Evolutionary conservation across 2,329 filamentous ascomycete species (phyloP).

Genomic region (Apiospora malaysiana): DNA sequence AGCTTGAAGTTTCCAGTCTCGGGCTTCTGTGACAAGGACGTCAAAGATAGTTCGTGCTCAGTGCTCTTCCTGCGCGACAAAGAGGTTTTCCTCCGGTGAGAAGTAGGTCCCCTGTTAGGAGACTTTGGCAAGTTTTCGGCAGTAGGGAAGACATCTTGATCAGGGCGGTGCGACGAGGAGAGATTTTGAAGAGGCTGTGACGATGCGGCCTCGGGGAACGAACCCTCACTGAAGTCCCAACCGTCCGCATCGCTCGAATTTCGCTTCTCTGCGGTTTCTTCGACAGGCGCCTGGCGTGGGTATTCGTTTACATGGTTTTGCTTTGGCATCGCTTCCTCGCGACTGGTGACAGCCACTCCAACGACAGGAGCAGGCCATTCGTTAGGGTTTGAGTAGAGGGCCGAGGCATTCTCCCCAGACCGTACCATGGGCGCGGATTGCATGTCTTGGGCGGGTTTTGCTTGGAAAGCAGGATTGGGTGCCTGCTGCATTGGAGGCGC

Average conservation of each 20-base stretch:
- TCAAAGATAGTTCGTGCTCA: slow-evolving; percentile 67
- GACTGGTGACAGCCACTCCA: slow-evolving; percentile 31
- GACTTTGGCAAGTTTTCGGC: slow-evolving; percentile 84
- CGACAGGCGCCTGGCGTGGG: slow-evolving; percentile 45
- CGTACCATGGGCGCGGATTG: slow-evolving; percentile 59
- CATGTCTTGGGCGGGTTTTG: slow-evolving; percentile 47
- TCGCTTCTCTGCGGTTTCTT: slow-evolving; percentile 55
- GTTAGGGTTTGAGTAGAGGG: slow-evolving; percentile 42
- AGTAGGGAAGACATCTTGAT: slow-evolving; percentile 86
- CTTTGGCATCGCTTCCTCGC: slow-evolving; percentile 35
- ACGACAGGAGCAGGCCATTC: slow-evolving; percentile 38
- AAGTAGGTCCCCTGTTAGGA: slow-evolving; percentile 70
- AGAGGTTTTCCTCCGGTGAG: slow-evolving; percentile 82
- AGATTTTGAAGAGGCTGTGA: slow-evolving; percentile 52
- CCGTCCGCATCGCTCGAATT: slow-evolving; percentile 67
- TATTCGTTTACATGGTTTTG: slow-evolving; percentile 49
- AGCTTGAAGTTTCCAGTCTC: slow-evolving; percentile 88
- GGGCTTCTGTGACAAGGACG: slow-evolving; percentile 57
- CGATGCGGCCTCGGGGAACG: slow-evolving; percentile 62
- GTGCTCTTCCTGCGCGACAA: slow-evolving; percentile 73
- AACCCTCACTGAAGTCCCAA: slow-evolving; percentile 91
- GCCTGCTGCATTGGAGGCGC: slow-evolving; percentile 57
- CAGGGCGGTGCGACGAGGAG: slow-evolving; percentile 66
- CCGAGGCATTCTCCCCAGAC: slow-evolving; percentile 54
- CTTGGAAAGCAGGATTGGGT: slow-evolving; percentile 36